Base-by-base conservation (phyloP, 306 rosid species). In the Rosa chinensis region DNA sequence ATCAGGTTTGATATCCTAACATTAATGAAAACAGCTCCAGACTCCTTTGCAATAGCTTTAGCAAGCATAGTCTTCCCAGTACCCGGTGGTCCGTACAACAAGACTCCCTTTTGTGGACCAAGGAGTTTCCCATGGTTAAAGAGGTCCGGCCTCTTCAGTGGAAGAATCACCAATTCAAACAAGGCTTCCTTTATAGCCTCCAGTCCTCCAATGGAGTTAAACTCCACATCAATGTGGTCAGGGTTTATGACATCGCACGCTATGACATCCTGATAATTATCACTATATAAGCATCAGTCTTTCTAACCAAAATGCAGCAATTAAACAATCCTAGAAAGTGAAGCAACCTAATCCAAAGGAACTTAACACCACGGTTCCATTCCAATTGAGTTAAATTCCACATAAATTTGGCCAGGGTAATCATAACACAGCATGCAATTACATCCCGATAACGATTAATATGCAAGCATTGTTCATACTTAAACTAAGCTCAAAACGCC, bases 1-100 rank as follows among this genome's bases (percentile, higher is more conserved):
- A 96, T 96, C 71, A 96, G 88, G 86, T 93, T 96, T 8, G 99
- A 96, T 87, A 96, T 84, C 84, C 92, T 90, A 55, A 93, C 93
- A 35, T 96, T 96, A 43, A 96, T 96, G 79, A 96, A 96, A 74
- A 96, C 98, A 76, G 99, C 99, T 72, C 89, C 98, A 20, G 98
- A 93, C 78, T 96, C 99, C 84, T 90, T 93, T 3, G 99, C 99
- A 77, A 96, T 96, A 81, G 99, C 98, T 86, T 96, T 96, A 37
- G 99, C 99, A 76, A 96, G 97, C 99, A 96, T 96, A 37, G 99
- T 96, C 87, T 96, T 96, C 78, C 99, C 99, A 21, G 99, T 96
- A 66, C 98, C 99, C 28, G 99, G 99, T 5, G 99, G 99, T 62
- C 99, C 99, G 43, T 89, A 96, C 81, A 96, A 85, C 73, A 96